Conservation (phyloP, 2,329 filamentous ascomycete species). For the Sporothrix phasma region DNA sequence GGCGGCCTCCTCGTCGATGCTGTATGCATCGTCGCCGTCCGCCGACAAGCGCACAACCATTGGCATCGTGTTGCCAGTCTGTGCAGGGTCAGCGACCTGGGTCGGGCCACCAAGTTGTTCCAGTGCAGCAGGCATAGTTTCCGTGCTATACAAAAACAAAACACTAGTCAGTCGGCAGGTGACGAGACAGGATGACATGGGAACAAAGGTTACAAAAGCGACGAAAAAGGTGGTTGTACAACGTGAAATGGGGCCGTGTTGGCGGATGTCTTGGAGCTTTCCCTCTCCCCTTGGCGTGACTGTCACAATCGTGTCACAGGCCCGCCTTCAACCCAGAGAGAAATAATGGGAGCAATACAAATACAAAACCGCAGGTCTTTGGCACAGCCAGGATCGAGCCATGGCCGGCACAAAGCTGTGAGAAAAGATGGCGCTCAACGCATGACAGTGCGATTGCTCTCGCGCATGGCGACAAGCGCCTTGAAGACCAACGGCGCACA, state of each 20-base stretch:
- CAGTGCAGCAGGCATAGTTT: not conserved
- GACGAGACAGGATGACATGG: too few species aligned
- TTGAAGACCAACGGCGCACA: not conserved
- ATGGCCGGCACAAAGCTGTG: too few species aligned
- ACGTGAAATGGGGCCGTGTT: not conserved
- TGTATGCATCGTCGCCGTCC: slow-evolving; percentile 5
- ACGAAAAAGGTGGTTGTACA: not conserved
- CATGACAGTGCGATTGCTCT: not conserved
- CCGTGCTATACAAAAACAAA: not conserved
- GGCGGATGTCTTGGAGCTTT: not conserved
- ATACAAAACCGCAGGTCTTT: too few species aligned
- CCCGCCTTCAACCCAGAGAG: not conserved
- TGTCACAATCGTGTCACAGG: not conserved
- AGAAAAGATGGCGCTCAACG: too few species aligned
- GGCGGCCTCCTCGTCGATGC: not conserved
- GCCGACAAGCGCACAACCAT: not conserved
- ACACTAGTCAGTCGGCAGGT: not conserved
- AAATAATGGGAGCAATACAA: too few species aligned
- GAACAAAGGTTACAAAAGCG: not conserved
- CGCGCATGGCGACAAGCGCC: not conserved
- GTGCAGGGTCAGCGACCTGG: not conserved
- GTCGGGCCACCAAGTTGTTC: not conserved
- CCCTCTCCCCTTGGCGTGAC: not conserved
- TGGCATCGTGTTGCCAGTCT: slow-evolving; percentile 6
- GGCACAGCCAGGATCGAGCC: too few species aligned